Percentiles rank a stretch among this genome's conserved stretches.
Evolutionary conservation across 345 rosid species (phyloP).

Genomic region (Syzygium oleosum): DNA sequence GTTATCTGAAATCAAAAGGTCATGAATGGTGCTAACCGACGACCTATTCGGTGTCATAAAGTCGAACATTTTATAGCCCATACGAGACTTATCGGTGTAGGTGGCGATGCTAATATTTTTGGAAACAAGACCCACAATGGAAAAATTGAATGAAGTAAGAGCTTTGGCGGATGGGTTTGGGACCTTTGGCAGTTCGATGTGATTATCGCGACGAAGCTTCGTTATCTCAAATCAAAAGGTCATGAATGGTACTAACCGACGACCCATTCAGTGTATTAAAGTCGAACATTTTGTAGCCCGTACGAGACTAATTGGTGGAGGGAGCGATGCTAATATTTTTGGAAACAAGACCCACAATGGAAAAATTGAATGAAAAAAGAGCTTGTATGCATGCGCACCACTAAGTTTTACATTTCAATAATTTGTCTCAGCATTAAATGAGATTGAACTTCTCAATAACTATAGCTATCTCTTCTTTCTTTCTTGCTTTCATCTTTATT

Average conservation of each 20-base stretch:
- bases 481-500: neutral
- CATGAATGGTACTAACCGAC: neutral
- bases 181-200: neutral
- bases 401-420: neutral
- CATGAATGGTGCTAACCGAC: neutral
- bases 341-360: neutral
- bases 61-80: neutral
- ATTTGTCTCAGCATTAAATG: neutral
- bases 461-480: neutral
- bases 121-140: neutral
- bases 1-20: neutral
- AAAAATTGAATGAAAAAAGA: neutral
- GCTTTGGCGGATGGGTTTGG: neutral
- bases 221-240: neutral
- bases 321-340: neutral
- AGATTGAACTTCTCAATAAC: neutral
- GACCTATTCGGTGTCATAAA: neutral
- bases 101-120: neutral
- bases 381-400: neutral
- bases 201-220: neutral
- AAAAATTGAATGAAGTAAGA: neutral
- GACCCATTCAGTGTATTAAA: neutral
- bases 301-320: neutral
- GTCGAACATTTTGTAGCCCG: neutral
- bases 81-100: neutral